phyloP scores from a whole-genome alignment of 2,329 filamentous ascomycete species.

The Nannizziopsis arthrosporioides region DNA sequence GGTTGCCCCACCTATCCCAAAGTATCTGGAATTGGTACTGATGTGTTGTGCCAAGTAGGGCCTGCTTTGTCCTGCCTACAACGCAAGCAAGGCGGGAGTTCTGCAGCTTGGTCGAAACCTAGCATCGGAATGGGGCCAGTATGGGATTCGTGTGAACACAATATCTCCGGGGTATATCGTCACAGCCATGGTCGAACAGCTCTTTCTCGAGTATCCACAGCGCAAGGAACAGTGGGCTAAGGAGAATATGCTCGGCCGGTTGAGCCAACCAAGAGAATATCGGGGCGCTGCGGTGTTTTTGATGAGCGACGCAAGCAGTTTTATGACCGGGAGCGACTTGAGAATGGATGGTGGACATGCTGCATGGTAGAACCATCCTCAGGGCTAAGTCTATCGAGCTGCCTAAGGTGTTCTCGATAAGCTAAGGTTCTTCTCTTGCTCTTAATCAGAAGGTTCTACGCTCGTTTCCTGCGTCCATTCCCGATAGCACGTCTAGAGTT shows the following conservation, averaged over 20 bases:
- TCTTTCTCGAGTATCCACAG: slow-evolving; percentile 53
- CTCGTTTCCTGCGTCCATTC: too few relatives aligned
- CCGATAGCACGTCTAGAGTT: too few relatives aligned
- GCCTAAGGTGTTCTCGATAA: neutral
- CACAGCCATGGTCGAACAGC: slow-evolving; percentile 36
- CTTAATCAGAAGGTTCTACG: too few relatives aligned
- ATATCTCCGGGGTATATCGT: slow-evolving; percentile 39
- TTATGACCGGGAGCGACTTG: slow-evolving; percentile 46
- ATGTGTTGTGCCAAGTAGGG: slow-evolving; percentile 24
- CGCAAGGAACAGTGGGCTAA: slow-evolving; percentile 72
- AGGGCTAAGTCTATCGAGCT: neutral
- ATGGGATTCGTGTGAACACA: slow-evolving; percentile 41
- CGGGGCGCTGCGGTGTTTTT: slow-evolving; percentile 43
- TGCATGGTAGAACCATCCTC: slow-evolving; percentile 36
- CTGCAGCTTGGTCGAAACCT: slow-evolving; percentile 38
- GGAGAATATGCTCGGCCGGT: slow-evolving; percentile 70
- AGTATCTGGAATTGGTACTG: neutral
- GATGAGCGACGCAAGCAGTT: slow-evolving; percentile 40
- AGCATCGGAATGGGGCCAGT: slow-evolving; percentile 38
- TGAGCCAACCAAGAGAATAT: slow-evolving; percentile 58
- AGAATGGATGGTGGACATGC: slow-evolving; percentile 45
- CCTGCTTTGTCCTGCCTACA: slow-evolving; percentile 40
- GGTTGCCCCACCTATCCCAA: too few relatives aligned
- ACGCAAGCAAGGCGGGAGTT: slow-evolving; percentile 40
- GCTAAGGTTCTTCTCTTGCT: too few relatives aligned